Base-by-base conservation (phyloP, 805 yeast species). In the Nakazawaea ishiwadae region DNA sequence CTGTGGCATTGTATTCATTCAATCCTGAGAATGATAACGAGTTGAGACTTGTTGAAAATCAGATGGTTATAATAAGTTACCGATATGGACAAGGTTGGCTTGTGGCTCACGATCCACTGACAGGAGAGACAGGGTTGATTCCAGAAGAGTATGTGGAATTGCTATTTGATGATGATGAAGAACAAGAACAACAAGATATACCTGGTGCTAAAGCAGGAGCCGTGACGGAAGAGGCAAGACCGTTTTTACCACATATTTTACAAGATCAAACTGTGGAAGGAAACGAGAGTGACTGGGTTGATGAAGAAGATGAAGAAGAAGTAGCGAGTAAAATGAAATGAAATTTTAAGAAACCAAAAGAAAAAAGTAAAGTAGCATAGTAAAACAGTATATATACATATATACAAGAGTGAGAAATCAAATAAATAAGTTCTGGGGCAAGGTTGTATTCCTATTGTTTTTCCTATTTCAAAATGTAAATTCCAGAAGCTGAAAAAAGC, bases 41-140 rank as follows among this genome's bases (percentile, higher is more conserved):
- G 55, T 77, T 90, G 34, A 76, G 73, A 9, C 65, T 93, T 24
- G 62, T 55, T 11, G 95, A 84, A 52, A 96, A 96, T 27, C 97
- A 93, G 61, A 60, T 77, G 11, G 77, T 93, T 2, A 82, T 89
- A 76, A 84, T 93, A 23, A 79, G 83, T 45, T 91, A 90, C 59
- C 77, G 95, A 44, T 96, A 91, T 59, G 98, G 98, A 19, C 97
- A 91, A 59, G 99, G 99, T 6, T 93, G 99, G 99, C 72, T 93
- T 3, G 97, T 93, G 39, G 98, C 97, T 0, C 80, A 77, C 51
- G 89, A 88, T 53, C 82, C 86, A 1, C 69, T 55, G 20, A 72
- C 84, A 2, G 88, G 87, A 1, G 84, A 81, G 48, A 85, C 95
- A 10, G 99, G 99, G 2, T 73, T 93, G 39, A 95, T 93, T 5